Conservation (phyloP, 257 asterid species). For the Paulownia fortunei region DNA sequence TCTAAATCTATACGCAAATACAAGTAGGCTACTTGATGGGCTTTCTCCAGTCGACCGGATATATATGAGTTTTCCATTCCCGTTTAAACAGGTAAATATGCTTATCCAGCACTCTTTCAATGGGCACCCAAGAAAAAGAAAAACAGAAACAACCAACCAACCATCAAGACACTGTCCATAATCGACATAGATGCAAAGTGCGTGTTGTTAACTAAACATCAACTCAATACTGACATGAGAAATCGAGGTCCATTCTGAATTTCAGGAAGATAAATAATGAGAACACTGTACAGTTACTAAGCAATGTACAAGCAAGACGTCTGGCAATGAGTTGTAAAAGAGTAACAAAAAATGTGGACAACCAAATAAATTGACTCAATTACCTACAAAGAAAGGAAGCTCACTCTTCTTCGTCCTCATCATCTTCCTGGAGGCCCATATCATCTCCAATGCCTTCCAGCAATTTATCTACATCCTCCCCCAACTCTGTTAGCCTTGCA, state of each 20-base stretch:
- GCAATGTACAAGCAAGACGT: constrained; percentile 30
- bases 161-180: not conserved
- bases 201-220: not conserved
- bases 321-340: not conserved
- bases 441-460: constrained; percentile 82
- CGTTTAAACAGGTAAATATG: not conserved
- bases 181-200: too few relatives aligned
- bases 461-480: constrained; percentile 77
- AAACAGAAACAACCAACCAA: too few relatives aligned
- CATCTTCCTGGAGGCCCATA: constrained; percentile 55
- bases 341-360: not conserved
- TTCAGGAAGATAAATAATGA: constrained; percentile 16
- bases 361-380: not conserved
- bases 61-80: too few relatives aligned
- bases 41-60: too few relatives aligned
- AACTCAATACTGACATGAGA: not conserved
- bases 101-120: not conserved
- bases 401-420: constrained; percentile 65
- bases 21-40: too few relatives aligned
- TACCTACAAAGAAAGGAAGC: not conserved
- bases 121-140: too few relatives aligned
- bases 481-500: constrained; percentile 67
- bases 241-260: not conserved
- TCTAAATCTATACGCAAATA: too few relatives aligned
- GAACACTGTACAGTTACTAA: constrained; percentile 9